Evolutionary conservation across 495 filamentous ascomycete species (phyloP), one percentile per base, ranked within the genome.

Genomic region (Penicillium diatomitis): DNA sequence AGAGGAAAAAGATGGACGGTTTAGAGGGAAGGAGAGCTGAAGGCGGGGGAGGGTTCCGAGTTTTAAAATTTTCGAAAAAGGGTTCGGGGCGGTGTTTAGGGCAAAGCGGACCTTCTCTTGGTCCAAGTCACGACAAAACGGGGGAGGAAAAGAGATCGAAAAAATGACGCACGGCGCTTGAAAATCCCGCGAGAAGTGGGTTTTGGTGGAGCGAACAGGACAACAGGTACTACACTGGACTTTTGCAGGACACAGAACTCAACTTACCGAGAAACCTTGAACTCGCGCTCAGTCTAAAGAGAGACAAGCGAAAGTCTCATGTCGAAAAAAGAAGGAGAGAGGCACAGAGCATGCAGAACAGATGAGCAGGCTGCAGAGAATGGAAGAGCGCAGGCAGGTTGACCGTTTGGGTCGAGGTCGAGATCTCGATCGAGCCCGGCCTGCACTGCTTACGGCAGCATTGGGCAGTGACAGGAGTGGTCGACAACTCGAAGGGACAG

Each of bases 1-100:
- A 60, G 60, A 45, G 56, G 53, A 53, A 57, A 20, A 60, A 57
- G 51, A 42, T 49, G 48, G 47, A 57, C 49, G 60, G 36, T 8
- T 51, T 38, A 47, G 51, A 52, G 47, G 51, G 44, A 41, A n/a
- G 31, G 41, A 43, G 30, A 20, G 20, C 20, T 20, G 42, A 47
- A 39, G 46, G 32, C 32, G 41, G 37, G 38, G 43, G 28, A 28
- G 47, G 48, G 29, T 29, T 51, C 49, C 48, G 58, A 55, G 43
- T 55, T 60, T 60, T 60, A 46, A 52, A 51, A 44, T 53, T 48
- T 38, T 20, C 20, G 20, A 44, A 42, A n/a, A 46, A 48, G 30
- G 40, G 49, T 32, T 44, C 44, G 51, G 45, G 51, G 35, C 30
- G 46, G 46, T 34, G 44, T 53, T 52, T 57, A 60, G 56, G 60